Conservation (phyloP, 2,329 filamentous ascomycete species). For the Dactylellina drechsleri region DNA sequence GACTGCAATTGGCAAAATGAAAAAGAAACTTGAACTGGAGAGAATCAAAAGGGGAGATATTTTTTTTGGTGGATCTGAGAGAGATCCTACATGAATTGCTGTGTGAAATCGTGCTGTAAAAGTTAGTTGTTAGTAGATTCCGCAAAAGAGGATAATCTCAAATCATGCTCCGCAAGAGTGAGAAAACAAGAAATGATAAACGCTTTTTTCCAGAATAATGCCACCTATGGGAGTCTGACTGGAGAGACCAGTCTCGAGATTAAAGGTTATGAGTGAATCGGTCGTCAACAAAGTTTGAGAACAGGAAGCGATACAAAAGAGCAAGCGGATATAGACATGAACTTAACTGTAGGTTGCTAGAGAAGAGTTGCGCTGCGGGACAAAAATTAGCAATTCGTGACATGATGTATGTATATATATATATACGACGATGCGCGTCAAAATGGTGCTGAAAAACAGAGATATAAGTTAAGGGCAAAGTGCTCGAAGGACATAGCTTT, state of each 20-base stretch:
- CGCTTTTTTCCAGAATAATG: slow-evolving; percentile 44
- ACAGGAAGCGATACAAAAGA: background rate
- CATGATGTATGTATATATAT: slow-evolving; percentile 16
- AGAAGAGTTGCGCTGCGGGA: slow-evolving; percentile 9
- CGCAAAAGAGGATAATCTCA: slow-evolving; percentile 12
- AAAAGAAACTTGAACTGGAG: slow-evolving; percentile 12
- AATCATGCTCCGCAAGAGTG: slow-evolving; percentile 30
- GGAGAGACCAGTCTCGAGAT: slow-evolving; percentile 39
- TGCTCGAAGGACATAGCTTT: slow-evolving; percentile 44
- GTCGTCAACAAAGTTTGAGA: slow-evolving; percentile 12
- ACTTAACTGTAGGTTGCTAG: slow-evolving; percentile 26
- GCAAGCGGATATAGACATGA: background rate
- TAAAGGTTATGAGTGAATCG: slow-evolving; percentile 44
- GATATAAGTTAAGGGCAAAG: slow-evolving; percentile 23
- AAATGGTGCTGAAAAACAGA: slow-evolving; percentile 15
- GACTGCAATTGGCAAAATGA: slow-evolving; percentile 16
- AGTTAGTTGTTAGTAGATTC: slow-evolving; percentile 51
- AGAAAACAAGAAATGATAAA: slow-evolving; percentile 37
- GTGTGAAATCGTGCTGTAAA: slow-evolving; percentile 33
- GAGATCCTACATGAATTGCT: slow-evolving; percentile 30
- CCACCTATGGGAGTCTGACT: slow-evolving; percentile 22
- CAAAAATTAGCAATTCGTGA: slow-evolving; percentile 39
- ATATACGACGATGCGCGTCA: slow-evolving; percentile 14
- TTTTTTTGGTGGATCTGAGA: slow-evolving; percentile 51
- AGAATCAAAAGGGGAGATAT: slow-evolving; percentile 7